phyloP scores from a whole-genome alignment of 2,329 filamentous ascomycete species.

The Calonectria montana region DNA sequence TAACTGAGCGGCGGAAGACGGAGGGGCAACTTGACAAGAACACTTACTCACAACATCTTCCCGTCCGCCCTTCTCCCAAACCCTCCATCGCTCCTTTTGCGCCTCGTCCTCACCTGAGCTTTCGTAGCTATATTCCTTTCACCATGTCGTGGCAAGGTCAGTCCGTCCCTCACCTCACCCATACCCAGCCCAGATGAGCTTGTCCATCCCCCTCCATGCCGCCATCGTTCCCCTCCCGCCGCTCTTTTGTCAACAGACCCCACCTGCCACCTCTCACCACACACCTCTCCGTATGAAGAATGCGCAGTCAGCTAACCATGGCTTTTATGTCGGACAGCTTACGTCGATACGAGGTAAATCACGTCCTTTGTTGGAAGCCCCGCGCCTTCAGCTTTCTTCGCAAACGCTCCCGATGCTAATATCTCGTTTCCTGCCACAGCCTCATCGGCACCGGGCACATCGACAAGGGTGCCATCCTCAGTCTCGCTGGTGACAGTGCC shows the following conservation, averaged over 20 bases:
- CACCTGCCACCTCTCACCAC: neutral
- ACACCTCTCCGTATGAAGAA: constrained; percentile 10
- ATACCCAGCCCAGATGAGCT: constrained; percentile 10
- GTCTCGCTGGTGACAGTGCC: constrained; percentile 79
- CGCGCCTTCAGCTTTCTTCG: neutral
- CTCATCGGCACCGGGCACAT: constrained; percentile 83
- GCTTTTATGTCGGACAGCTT: constrained; percentile 51
- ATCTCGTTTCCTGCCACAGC: constrained; percentile 59
- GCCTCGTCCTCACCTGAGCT: constrained; percentile 12
- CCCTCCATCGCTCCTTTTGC: neutral
- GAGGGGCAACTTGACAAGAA: constrained; percentile 30
- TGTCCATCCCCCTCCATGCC: constrained; percentile 28
- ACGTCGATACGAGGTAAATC: constrained; percentile 63
- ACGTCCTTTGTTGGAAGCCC: constrained; percentile 9
- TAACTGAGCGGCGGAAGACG: constrained; percentile 17
- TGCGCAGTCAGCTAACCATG: constrained; percentile 25
- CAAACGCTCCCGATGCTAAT: constrained; percentile 33
- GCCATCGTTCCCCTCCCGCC: constrained; percentile 30
- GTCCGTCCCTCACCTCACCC: constrained; percentile 34
- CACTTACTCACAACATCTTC: constrained; percentile 32
- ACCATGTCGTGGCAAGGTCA: constrained; percentile 83
- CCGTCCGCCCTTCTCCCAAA: constrained; percentile 11
- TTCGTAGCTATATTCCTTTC: constrained; percentile 30
- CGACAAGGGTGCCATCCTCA: constrained; percentile 88
- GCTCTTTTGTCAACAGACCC: constrained; percentile 12